Evolutionary conservation across 2,329 filamentous ascomycete genomes (phyloP), one percentile per base, ranked within the genome.

Genomic region (Aspergillus awamori): DNA sequence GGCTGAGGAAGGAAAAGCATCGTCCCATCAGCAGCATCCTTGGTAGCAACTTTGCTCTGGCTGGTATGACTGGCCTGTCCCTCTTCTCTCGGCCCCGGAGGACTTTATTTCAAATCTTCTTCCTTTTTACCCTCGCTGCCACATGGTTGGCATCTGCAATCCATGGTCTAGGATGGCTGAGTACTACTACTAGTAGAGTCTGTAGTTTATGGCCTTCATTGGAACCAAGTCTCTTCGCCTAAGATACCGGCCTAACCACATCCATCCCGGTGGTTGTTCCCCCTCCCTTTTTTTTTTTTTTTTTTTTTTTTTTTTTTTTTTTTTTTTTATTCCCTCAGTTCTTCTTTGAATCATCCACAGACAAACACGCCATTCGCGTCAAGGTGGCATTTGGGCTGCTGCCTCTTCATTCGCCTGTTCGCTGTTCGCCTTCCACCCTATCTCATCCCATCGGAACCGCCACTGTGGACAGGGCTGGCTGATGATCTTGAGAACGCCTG

Each of bases 141-240:
- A 72, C 70, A 73, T 73, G 71, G 71, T 73, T 73, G 71, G 70
- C 70, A 74, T 60, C 67, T 72, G 68, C 67, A 68, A 30, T 51
- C 36, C 56, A 45, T 53, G 43, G 13, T 28, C 43, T 55, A 61
- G 45, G 28, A 30, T 41, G 15, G 7, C 22, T 33, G 53, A 41
- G 53, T 15, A 36, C 28, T 30, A 30, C 8, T 30, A 10, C 5
- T 36, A 36, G 33, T 36, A 36, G 11, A 15, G 5, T 36, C 33
- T 36, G 33, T 36, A 13, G 11, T 11, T 11, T 36, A 36, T 11
- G 33, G 33, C 11, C 33, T 56, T 51, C 45, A 43, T 17, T 56
- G 47, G 36, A 22, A 28, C 53, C n/a, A 52, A 48, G 17, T 36
- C 48, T 43, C 41, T 36, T 55, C 53, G 53, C 53, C 53, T 55